Conservation (phyloP, 2,329 filamentous ascomycete genomes). For the Cadophora gregata region DNA sequence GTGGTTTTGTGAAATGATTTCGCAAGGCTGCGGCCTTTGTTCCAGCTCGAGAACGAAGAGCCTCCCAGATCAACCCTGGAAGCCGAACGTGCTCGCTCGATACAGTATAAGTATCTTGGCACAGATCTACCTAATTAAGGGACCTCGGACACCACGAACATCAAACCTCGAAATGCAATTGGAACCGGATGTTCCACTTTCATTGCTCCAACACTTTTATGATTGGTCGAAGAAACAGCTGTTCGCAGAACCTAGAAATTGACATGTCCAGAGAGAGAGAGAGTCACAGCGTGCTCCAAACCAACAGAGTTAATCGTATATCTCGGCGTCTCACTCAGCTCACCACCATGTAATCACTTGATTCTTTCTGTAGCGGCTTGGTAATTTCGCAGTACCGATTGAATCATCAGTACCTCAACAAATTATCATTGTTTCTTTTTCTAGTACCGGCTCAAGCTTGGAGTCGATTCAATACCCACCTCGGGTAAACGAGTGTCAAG, state of each 20-base stretch:
- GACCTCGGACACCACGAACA: constrained; percentile 6
- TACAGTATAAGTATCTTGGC: too few relatives aligned
- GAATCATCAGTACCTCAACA: background rate
- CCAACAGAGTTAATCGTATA: background rate
- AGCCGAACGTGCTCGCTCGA: background rate
- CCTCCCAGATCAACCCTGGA: background rate
- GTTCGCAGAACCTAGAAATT: background rate
- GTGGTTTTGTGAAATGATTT: constrained; percentile 1
- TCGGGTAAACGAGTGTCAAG: constrained; percentile 18
- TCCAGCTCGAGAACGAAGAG: background rate
- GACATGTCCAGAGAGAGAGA: too few relatives aligned
- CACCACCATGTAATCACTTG: background rate
- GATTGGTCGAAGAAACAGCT: background rate
- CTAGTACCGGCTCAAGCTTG: background rate
- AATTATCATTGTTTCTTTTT: background rate
- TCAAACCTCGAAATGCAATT: constrained; percentile 16
- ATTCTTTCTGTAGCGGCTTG: background rate
- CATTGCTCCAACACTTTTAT: background rate
- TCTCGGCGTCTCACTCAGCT: constrained; percentile 10
- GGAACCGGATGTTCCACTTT: background rate
- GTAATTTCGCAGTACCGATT: background rate
- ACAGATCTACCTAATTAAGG: constrained; percentile 15
- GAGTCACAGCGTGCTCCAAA: background rate
- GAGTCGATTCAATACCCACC: background rate
- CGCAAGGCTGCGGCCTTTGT: constrained; percentile 4